phyloP scores from a whole-genome alignment of 2,329 filamentous ascomycete species.

The Colletotrichum abscissum region DNA sequence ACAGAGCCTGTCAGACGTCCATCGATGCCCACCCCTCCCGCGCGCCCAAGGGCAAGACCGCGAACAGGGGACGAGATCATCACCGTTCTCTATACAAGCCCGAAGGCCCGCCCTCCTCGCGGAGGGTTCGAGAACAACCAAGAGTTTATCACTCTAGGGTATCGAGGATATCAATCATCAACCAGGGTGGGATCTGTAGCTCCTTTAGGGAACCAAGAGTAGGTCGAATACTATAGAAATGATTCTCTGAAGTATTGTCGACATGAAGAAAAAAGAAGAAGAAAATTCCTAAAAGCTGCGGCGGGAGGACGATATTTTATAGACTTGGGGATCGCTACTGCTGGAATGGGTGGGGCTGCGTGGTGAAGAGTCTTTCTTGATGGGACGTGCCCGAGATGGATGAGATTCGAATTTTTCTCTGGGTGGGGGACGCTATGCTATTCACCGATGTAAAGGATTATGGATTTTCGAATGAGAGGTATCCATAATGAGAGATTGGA shows the following conservation, averaged over 20 bases:
- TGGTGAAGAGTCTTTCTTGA: not conserved
- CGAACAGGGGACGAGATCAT: conserved; percentile 88
- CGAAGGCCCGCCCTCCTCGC: conserved; percentile 67
- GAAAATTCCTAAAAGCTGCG: conserved; percentile 46
- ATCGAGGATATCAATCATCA: conserved; percentile 92
- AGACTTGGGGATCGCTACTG: conserved; percentile 37
- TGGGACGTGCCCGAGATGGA: not conserved
- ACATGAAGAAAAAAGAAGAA: conserved; percentile 66
- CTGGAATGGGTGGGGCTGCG: not conserved
- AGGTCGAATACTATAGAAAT: conserved; percentile 98
- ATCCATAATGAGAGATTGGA: not conserved
- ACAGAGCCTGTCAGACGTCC: conserved; percentile 85
- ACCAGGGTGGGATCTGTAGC: conserved; percentile 95
- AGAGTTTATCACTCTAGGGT: conserved; percentile 86
- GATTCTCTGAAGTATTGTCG: conserved; percentile 84
- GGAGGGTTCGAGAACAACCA: conserved; percentile 69
- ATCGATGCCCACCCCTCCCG: conserved; percentile 82
- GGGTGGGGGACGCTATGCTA: not conserved
- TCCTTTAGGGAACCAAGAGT: conserved; percentile 92
- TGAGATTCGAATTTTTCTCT: not conserved
- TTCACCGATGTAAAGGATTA: not conserved
- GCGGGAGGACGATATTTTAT: conserved; percentile 52
- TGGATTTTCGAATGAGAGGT: not conserved
- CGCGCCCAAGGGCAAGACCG: conserved; percentile 82
- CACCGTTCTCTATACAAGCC: conserved; percentile 84